Evolutionary conservation across 257 asterid genomes (phyloP).

Genomic region (Knoxia roxburghii): DNA sequence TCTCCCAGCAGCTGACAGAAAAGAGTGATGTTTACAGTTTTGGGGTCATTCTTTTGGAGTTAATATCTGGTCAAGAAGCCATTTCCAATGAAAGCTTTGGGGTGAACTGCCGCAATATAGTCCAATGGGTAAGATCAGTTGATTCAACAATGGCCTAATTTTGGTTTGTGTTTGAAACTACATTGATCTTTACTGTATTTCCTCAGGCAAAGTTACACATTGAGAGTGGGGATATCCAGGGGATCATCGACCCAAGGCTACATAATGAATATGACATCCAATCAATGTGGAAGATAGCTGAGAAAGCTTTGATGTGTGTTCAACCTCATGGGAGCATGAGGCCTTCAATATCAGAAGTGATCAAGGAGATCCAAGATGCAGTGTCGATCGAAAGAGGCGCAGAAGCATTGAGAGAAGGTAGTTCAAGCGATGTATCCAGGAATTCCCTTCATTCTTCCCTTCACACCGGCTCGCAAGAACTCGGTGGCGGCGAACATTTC

Average conservation of each 20-base stretch:
- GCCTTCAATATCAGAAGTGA: slow-evolving; percentile 86
- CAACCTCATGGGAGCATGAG: slow-evolving; percentile 97
- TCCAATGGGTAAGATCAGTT: slow-evolving; percentile 75
- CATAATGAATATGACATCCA: slow-evolving; percentile 68
- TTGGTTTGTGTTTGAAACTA: not conserved
- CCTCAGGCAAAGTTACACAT: slow-evolving; percentile 82
- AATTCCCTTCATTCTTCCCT: slow-evolving; percentile 74
- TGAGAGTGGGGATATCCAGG: slow-evolving; percentile 94
- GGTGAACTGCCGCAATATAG: slow-evolving; percentile 79
- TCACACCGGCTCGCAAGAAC: slow-evolving; percentile 54
- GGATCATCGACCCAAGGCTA: slow-evolving; percentile 80
- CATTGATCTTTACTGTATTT: too few species aligned
- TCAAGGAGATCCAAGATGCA: slow-evolving; percentile 94
- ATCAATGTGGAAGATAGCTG: slow-evolving; percentile 99
- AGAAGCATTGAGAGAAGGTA: slow-evolving; percentile 58
- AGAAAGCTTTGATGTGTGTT: slow-evolving; percentile 91
- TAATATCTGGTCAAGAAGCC: slow-evolving; percentile 96
- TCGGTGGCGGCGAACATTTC: slow-evolving; percentile 59
- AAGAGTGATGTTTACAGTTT: slow-evolving; percentile 95
- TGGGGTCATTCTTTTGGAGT: slow-evolving; percentile 94
- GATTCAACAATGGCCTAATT: too few species aligned
- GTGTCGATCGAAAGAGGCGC: slow-evolving; percentile 65
- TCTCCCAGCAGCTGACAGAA: slow-evolving; percentile 95
- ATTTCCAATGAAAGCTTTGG: slow-evolving; percentile 88
- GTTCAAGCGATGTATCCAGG: slow-evolving; percentile 77